phyloP scores from a whole-genome alignment of 2,329 filamentous ascomycete genomes.

The Calonectria fujianensis region DNA sequence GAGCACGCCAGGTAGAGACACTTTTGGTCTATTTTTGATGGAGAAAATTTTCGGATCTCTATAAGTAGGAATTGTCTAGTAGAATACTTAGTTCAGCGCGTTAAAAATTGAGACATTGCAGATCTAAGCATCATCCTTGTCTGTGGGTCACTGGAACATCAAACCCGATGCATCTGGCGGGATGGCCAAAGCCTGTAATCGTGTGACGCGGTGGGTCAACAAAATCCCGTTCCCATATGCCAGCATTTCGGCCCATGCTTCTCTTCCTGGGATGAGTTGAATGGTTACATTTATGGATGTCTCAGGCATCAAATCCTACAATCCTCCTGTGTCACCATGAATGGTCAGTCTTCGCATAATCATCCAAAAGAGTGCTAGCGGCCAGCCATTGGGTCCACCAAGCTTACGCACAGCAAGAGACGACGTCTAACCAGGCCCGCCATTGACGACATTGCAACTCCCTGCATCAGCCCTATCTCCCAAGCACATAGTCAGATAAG shows the following conservation, averaged over 20 bases:
- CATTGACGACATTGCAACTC: not conserved
- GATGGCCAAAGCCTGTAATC: not conserved
- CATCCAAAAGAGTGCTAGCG: conserved; percentile 2
- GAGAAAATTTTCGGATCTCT: not conserved
- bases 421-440: not conserved
- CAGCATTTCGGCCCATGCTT: not conserved
- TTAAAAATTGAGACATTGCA: not conserved
- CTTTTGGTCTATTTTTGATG: not conserved
- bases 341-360: not conserved
- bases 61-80: not conserved
- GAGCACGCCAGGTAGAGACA: not conserved
- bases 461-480: not conserved
- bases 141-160: not conserved
- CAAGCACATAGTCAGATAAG: not conserved
- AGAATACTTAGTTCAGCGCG: not conserved
- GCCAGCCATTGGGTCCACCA: not conserved
- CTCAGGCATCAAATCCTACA: conserved; percentile 11
- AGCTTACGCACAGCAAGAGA: not conserved
- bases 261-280: not conserved
- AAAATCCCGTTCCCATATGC: not conserved
- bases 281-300: not conserved
- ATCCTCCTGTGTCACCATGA: not conserved
- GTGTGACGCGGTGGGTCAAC: not conserved
- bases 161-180: not conserved
- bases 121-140: not conserved